phyloP scores from a whole-genome alignment of 108 stramenopile species.

The Nitzschia inconspicua region DNA sequence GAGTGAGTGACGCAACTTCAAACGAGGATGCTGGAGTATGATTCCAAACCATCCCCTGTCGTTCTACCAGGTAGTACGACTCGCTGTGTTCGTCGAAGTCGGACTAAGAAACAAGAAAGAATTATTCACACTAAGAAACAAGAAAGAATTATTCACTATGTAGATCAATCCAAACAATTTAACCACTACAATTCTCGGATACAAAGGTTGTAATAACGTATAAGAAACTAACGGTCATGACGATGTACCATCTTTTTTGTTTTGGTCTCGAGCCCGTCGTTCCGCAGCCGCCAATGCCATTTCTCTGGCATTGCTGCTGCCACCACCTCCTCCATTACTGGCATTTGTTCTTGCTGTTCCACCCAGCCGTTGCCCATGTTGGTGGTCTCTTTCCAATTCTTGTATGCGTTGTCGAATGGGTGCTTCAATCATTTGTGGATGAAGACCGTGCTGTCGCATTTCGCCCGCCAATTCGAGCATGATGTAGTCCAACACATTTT shows the following conservation, averaged over 20 bases:
- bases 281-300: slow-evolving; percentile 72
- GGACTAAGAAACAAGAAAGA: too few species aligned
- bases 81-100: too few species aligned
- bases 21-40: too few species aligned
- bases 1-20: too few species aligned
- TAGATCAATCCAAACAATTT: too few species aligned
- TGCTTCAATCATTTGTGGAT: slow-evolving; percentile 43
- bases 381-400: slow-evolving; percentile 26
- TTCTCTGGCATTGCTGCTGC: slow-evolving; percentile 38
- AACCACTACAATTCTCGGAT: too few species aligned
- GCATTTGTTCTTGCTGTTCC: background rate
- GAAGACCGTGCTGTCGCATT: slow-evolving; percentile 67
- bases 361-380: slow-evolving; percentile 27
- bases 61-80: too few species aligned
- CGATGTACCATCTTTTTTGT: slow-evolving; percentile 15
- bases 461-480: slow-evolving; percentile 45
- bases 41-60: too few species aligned
- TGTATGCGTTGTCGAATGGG: slow-evolving; percentile 43
- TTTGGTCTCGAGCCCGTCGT: slow-evolving; percentile 39
- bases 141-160: too few species aligned
- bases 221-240: too few species aligned
- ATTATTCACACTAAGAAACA: too few species aligned
- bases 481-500: slow-evolving; percentile 1
- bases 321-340: background rate
- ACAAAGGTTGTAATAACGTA: too few species aligned